phyloP scores from a whole-genome alignment of 495 filamentous ascomycete genomes.

The Hypoxylon crocopeplum region DNA sequence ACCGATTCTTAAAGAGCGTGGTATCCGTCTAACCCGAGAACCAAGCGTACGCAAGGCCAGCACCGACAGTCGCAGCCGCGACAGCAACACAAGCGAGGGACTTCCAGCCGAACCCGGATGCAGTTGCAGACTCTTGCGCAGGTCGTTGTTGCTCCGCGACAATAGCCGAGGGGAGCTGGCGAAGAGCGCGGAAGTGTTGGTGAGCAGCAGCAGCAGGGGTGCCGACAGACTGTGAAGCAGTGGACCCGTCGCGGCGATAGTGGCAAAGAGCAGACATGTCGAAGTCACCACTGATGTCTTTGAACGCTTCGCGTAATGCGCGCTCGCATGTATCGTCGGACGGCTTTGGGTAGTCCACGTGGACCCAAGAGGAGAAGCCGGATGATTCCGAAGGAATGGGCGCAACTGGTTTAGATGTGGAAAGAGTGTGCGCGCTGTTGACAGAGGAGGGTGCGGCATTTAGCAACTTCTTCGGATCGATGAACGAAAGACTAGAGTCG shows the following conservation, averaged over 20 bases:
- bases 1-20: slow-evolving; percentile 1
- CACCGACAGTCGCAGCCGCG: slow-evolving; percentile 22
- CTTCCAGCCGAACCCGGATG: slow-evolving; percentile 28
- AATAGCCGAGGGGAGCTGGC: slow-evolving; percentile 21
- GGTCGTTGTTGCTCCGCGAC: slow-evolving; percentile 5
- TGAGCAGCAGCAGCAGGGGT: not conserved
- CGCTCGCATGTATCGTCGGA: too few relatives aligned
- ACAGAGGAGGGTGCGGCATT: too few relatives aligned
- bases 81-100: slow-evolving; percentile 30
- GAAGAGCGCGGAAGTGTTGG: slow-evolving; percentile 7
- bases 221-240: not conserved
- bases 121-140: not conserved
- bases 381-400: slow-evolving; percentile 7
- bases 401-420: not conserved
- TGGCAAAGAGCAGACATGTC: too few relatives aligned
- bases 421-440: too few relatives aligned
- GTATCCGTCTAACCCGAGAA: slow-evolving; percentile 14
- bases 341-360: not conserved
- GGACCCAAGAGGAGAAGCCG: slow-evolving; percentile 14
- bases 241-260: not conserved
- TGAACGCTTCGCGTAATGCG: too few relatives aligned
- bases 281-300: too few relatives aligned
- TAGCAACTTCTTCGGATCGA: too few relatives aligned
- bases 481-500: too few relatives aligned
- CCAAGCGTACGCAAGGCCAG: slow-evolving; percentile 31